Evolutionary conservation across 495 filamentous ascomycete genomes (phyloP).

Genomic region (Penicillium silybi): DNA sequence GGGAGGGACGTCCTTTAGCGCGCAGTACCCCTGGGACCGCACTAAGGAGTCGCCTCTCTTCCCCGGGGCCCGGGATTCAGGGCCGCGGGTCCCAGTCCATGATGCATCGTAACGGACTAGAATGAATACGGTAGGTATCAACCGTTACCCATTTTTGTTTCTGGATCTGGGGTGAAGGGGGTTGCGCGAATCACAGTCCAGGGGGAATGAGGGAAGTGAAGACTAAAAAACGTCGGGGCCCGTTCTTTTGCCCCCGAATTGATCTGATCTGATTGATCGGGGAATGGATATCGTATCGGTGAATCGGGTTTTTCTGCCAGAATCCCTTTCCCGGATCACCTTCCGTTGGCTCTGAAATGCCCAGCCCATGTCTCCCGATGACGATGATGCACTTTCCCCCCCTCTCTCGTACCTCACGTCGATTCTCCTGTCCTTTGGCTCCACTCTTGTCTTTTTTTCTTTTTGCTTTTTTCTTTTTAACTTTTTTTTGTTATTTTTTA

Average conservation of each 20-base stretch:
- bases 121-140: conserved; percentile 13
- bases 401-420: conserved; percentile 4
- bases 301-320: conserved; percentile 16
- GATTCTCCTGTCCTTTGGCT: conserved; percentile 24
- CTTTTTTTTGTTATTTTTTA: neutral
- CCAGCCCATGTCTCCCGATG: neutral
- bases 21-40: conserved; percentile 11
- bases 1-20: conserved; percentile 27
- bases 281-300: conserved; percentile 5
- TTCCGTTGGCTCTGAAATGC: conserved; percentile 6
- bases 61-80: conserved; percentile 40
- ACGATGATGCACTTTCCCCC: conserved; percentile 5
- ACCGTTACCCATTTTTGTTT: conserved; percentile 7
- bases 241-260: conserved; percentile 1
- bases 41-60: conserved; percentile 28
- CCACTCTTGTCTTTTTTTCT: conserved; percentile 12
- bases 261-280: conserved; percentile 21
- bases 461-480: neutral
- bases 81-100: conserved; percentile 31
- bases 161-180: conserved; percentile 11
- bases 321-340: conserved; percentile 10
- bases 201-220: neutral
- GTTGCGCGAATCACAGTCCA: conserved; percentile 15
- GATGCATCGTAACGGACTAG: conserved; percentile 20
- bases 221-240: conserved; percentile 1